Base-by-base conservation (phyloP, 192 early-diverging fungal species). In the Lunasporangiospora selenospora region DNA sequence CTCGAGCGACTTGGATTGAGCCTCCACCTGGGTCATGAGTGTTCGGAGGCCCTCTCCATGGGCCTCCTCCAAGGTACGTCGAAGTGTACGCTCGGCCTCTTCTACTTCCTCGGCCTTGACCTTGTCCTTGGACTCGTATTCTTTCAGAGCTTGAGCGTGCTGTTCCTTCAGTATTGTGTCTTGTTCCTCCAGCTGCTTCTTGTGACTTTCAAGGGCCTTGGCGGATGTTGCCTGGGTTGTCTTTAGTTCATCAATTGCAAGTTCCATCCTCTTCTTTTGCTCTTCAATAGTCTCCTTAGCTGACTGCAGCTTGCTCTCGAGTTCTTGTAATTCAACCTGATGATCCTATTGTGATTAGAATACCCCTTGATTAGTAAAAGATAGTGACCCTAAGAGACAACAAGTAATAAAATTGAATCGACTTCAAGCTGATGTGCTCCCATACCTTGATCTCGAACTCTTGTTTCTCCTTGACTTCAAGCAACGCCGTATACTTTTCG, bases 11-110 rank as follows among this genome's bases (percentile, higher is more conserved):
- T 4, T 29, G 3, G 31, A 33, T 10, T 63, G 69, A 3, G 43
- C 55, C 50, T 58, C 29, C 12, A 43, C 54, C 11, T 73, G 50
- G 12, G 32, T 36, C 8, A 34, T 52, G 41, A 63, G 36, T 24
- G 10, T 29, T 12, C 50, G 48, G 11, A 73, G n/a, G 16, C 58
- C 46, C 38, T 46, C 13, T 23, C 58, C 55, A 26, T 63, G 60
- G 8, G 16, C 34, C 21, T 62, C 69, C 30, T 63, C 16, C 26
- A 70, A 54, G 13, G 60, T 47, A 24, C 45, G 27, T 10, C 34
- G 47, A 16, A 51, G 33, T 6, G 33, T 21, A 11, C 32, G 37
- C 7, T 39, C 2, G 1, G 49, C 40, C 2, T 43, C 55, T 24
- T 59, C 65, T 12, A 40, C 24, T 21, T 73, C 60, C n/a, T 13